A percentile compares a stretch with the other conserved stretches of the same genome.
These are phyloP conservation scores for Cucurbita maxima DNA, from an alignment of 306 rosid genomes.

Conservation along the genomic window DNA sequence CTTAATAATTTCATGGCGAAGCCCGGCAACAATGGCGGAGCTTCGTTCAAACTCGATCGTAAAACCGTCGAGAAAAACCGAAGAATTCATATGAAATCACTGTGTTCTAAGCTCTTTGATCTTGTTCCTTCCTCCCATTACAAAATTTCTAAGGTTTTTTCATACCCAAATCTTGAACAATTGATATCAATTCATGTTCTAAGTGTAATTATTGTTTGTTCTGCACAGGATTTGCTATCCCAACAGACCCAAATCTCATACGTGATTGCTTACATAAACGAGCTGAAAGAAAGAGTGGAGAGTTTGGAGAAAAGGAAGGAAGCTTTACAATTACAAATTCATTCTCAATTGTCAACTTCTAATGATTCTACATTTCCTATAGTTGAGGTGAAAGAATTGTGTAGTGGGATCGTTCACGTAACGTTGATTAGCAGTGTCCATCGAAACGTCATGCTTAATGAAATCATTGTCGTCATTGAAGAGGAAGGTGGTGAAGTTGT, in stretches of 20 bases:
- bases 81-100: slow-evolving; percentile 58
- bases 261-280: slow-evolving; percentile 33
- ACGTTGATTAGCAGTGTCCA: slow-evolving; percentile 32
- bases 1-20: neutral
- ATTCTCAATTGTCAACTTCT: neutral
- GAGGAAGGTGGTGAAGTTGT: slow-evolving; percentile 72
- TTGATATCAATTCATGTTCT: no score
- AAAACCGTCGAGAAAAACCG: slow-evolving; percentile 56
- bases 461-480: slow-evolving; percentile 36
- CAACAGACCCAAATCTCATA: slow-evolving; percentile 43
- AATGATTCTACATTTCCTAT: slow-evolving; percentile 17
- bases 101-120: slow-evolving; percentile 46
- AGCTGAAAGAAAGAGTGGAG: slow-evolving; percentile 35
- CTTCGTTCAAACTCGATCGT: slow-evolving; percentile 34
- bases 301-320: slow-evolving; percentile 31
- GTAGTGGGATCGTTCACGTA: slow-evolving; percentile 32
- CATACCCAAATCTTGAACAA: neutral
- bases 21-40: neutral
- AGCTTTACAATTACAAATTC: neutral
- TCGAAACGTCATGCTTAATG: slow-evolving; percentile 36
- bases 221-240: slow-evolving; percentile 19
- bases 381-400: slow-evolving; percentile 34
- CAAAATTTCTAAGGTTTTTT: slow-evolving; percentile 28
- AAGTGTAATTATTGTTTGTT: neutral
- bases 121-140: slow-evolving; percentile 34